These are phyloP conservation scores for Psophocarpus tetragonolobus DNA, from an alignment of 306 rosid genomes.

Conservation along the genomic window DNA sequence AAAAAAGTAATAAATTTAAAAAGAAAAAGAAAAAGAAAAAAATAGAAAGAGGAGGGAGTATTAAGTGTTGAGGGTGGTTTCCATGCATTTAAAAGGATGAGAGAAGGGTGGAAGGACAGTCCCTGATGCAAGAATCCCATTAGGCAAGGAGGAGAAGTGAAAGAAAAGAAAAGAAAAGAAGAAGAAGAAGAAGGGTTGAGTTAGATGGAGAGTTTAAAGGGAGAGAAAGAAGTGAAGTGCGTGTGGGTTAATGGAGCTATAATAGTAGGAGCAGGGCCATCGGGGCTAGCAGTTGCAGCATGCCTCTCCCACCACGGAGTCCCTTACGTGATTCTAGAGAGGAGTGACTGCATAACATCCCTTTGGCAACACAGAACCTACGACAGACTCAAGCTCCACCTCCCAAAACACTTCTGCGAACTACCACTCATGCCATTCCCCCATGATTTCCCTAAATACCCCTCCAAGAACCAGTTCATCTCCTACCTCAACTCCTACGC, in stretches of 20 bases:
- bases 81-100: no score
- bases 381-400: slow-evolving; percentile 82
- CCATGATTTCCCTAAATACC: slow-evolving; percentile 66
- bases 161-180: neutral
- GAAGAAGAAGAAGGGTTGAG: neutral
- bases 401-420: slow-evolving; percentile 71
- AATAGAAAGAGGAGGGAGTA: no score
- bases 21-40: no score
- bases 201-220: slow-evolving; percentile 55
- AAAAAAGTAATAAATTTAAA: no score
- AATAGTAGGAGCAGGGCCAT: slow-evolving; percentile 37
- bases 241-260: slow-evolving; percentile 61
- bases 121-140: no score
- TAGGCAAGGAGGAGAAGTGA: no score
- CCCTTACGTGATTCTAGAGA: slow-evolving; percentile 64
- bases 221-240: slow-evolving; percentile 29
- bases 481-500: slow-evolving; percentile 74
- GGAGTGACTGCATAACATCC: slow-evolving; percentile 62
- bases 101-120: no score
- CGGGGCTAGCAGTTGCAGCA: slow-evolving; percentile 79
- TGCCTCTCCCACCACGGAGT: slow-evolving; percentile 57
- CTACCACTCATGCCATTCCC: slow-evolving; percentile 75
- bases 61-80: no score
- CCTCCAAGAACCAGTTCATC: slow-evolving; percentile 68
- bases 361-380: slow-evolving; percentile 70